These are phyloP conservation scores for Paecilomyces sp. DNA, from an alignment of 2,329 filamentous ascomycete species.

Conservation along the genomic window DNA sequence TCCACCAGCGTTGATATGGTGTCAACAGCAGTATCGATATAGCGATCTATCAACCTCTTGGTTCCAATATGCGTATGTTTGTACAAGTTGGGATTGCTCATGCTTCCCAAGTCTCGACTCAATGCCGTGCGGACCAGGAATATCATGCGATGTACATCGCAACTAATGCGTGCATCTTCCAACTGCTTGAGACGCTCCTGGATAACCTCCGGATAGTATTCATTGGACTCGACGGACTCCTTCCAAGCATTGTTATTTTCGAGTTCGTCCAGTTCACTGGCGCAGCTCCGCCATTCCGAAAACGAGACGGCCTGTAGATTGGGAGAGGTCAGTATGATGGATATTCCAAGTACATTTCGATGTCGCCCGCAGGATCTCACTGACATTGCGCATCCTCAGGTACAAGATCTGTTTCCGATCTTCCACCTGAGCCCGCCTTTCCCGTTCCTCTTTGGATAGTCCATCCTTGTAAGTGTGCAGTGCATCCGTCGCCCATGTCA, in stretches of 20 bases:
- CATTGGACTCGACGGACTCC: slow-evolving; percentile 53
- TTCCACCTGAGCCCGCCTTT: slow-evolving; percentile 42
- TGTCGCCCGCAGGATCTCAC: slow-evolving; percentile 20
- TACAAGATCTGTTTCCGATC: slow-evolving; percentile 58
- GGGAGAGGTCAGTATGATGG: background rate
- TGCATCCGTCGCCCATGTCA: slow-evolving; percentile 28
- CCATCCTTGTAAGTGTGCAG: slow-evolving; percentile 43
- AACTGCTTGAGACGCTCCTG: slow-evolving; percentile 63
- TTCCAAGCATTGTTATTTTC: slow-evolving; percentile 84
- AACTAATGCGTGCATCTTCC: slow-evolving; percentile 63
- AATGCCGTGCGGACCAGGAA: slow-evolving; percentile 73
- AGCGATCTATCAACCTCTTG: slow-evolving; percentile 77
- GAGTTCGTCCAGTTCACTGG: slow-evolving; percentile 67
- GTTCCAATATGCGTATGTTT: slow-evolving; percentile 79
- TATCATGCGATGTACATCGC: slow-evolving; percentile 70
- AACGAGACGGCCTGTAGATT: slow-evolving; percentile 56
- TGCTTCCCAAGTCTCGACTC: slow-evolving; percentile 73
- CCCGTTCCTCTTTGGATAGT: slow-evolving; percentile 45
- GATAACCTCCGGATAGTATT: slow-evolving; percentile 67
- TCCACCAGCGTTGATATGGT: slow-evolving; percentile 68
- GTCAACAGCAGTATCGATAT: slow-evolving; percentile 70
- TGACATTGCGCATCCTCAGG: slow-evolving; percentile 58
- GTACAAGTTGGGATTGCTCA: slow-evolving; percentile 78
- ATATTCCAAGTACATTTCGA: background rate
- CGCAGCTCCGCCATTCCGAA: slow-evolving; percentile 67